Conservation (phyloP, 306 rosid species). For the Medicago truncatula region DNA sequence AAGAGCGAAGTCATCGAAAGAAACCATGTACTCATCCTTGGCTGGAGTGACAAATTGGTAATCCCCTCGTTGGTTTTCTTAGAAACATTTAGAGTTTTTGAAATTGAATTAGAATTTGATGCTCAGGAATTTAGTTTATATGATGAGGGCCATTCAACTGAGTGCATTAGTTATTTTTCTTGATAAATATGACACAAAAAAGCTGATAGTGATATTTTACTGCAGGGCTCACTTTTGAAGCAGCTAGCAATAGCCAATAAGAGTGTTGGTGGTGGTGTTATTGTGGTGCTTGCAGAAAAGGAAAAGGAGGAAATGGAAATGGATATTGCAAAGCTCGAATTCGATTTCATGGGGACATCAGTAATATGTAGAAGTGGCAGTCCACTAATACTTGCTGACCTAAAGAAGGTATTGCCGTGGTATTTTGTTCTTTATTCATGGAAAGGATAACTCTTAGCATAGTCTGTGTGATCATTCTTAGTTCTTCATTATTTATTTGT, state of each 20-base stretch:
- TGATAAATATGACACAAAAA: conserved; percentile 24
- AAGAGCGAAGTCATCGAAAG: conserved; percentile 97
- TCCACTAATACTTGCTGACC: conserved; percentile 93
- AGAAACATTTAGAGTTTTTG: conserved; percentile 10
- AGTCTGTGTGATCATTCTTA: conserved; percentile 8
- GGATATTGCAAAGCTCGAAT: conserved; percentile 95
- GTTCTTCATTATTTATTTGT: conserved; percentile 18
- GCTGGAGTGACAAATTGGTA: conserved; percentile 99
- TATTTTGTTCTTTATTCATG: conserved; percentile 31
- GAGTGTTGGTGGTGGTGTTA: conserved; percentile 93
- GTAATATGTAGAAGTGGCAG: conserved; percentile 99
- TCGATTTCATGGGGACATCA: conserved; percentile 95
- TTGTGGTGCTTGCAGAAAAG: conserved; percentile 97
- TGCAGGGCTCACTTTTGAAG: conserved; percentile 95
- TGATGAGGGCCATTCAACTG: not conserved
- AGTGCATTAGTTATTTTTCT: conserved; percentile 35
- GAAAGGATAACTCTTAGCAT: conserved; percentile 23
- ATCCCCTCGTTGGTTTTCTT: conserved; percentile 32
- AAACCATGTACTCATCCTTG: conserved; percentile 95
- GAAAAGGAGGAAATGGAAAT: conserved; percentile 99
- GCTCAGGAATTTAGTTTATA: conserved; percentile 12
- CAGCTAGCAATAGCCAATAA: conserved; percentile 95
- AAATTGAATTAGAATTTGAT: conserved; percentile 23
- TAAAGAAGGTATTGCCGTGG: conserved; percentile 73
- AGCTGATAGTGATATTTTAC: conserved; percentile 37